Evolutionary conservation across 2,329 filamentous ascomycete species (phyloP), one percentile per base, ranked within the genome.

Genomic region (Aspergillus luchuensis): DNA sequence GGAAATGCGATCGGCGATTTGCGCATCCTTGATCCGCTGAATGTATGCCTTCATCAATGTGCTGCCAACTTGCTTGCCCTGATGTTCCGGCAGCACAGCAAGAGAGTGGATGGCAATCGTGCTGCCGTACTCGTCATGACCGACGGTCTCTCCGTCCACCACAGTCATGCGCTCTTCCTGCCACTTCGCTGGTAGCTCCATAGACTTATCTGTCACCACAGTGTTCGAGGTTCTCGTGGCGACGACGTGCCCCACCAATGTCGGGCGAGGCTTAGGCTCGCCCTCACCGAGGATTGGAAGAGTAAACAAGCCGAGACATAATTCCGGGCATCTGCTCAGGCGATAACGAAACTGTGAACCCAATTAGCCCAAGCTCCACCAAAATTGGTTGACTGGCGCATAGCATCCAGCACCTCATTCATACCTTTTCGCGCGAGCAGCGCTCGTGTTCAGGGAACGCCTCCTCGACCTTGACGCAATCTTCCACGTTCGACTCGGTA

Each of bases 61-160:
- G 64, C 85, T 87, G 15, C 91, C 93, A 2, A 96, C 80, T 1
- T 91, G 90, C 59, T 87, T 86, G 36, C 86, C 82, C 66, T 95
- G 91, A 59, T 92, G 86, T 61, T 88, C 85, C 0, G 91, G 91
- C 57, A 90, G 82, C 5, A 97, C 88, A 17, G 90, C 91, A 5
- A 97, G 82, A 0, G 91, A 94, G 76, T 97, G 93, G 53, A 97
- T 79, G 58, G 87, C 91, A 58, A 97, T 83, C 0, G 91, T 96
- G 47, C 87, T 79, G 41, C 92, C 92, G 15, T 81, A 79, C 60
- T 91, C 86, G 67, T 90, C 85, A 75, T 96, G 91, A 33, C 91
- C 91, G 8, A 87, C 71, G 1, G 75, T 72, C 38, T 83, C 60
- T 36, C 67, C 80, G 50, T 77, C 73, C 56, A 80, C 76, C 56